Base-by-base conservation (phyloP, 2,329 filamentous ascomycete species). In the Colletotrichum acutatum region DNA sequence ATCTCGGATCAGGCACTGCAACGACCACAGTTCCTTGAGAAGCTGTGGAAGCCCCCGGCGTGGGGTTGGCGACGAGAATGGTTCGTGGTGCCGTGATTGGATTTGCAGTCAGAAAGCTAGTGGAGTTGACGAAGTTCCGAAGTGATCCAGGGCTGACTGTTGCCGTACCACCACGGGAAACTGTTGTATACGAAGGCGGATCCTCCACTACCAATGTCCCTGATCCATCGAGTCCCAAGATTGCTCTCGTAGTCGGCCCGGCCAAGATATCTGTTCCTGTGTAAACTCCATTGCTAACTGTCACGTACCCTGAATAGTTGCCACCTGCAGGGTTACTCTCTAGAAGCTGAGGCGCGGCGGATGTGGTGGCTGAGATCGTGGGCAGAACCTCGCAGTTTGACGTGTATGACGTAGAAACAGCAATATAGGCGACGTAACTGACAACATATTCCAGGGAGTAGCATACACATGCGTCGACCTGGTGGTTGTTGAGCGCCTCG, bases 341-440 rank as follows among this genome's bases (percentile, higher is more conserved):
- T 49, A 28, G 3, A 3, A 32, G 1, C 16, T 56, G 62, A 4
- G 24, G n/a, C 7, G 19, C 19, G 7, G 26, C 24, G 5, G 63
- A 46, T 2, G 32, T 19, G 19, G 24, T 54, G 3, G 34, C n/a
- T 9, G 53, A 22, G 19, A 49, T 30, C 26, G 66, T 61, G 1
- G 70, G 53, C 3, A 58, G 12, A 6, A 66, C 66, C 56, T 65
- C 54, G 34, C 70, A 72, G 32, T 56, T 70, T n/a, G 66, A 69
- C 2, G 70, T 60, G n/a, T 60, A 30, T 6, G 66, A 72, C 19
- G 70, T 72, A 22, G 70, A 72, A 12, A 72, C 54, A 14, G 70
- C 70, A 3, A 72, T 49, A 56, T 72, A 72, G 3, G 70, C 70
- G 30, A 72, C 70, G 32, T 72, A 72, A 56, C 70, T 72, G 58